Evolutionary conservation across 2,329 filamentous ascomycete species (phyloP).

Genomic region (Beauveria rudraprayagi): DNA sequence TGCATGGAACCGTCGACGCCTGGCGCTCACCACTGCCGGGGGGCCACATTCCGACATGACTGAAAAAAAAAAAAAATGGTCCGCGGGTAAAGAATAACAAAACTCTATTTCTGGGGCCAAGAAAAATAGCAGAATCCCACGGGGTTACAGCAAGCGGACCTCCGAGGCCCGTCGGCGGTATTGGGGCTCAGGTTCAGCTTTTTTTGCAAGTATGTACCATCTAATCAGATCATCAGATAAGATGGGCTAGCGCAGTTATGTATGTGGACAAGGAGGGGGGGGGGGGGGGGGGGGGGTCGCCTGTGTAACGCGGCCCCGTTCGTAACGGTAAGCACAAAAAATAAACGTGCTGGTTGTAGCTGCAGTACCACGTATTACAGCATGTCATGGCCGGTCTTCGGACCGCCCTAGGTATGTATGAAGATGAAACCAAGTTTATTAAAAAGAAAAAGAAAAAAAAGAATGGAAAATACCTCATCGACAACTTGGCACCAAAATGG

Average conservation of each 20-base stretch:
- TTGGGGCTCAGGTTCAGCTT: neutral
- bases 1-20: neutral
- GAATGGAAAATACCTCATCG: neutral
- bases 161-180: conserved; percentile 11
- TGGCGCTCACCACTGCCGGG: neutral
- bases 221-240: conserved; percentile 41
- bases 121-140: neutral
- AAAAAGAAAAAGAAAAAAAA: neutral
- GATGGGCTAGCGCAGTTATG: conserved; percentile 21
- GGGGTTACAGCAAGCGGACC: neutral
- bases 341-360: neutral
- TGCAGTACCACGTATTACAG: neutral
- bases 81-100: neutral
- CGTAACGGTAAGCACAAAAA: neutral
- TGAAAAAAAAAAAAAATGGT: neutral
- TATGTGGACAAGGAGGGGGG: neutral
- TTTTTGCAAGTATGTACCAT: conserved; percentile 17
- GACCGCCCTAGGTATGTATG: neutral
- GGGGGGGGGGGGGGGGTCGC: neutral
- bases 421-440: neutral
- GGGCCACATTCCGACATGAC: neutral
- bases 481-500: neutral
- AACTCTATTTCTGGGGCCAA: neutral
- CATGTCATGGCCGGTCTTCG: neutral
- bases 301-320: neutral